Conservation (phyloP, 768 basidiomycete species). For the Amanita phalloides region DNA sequence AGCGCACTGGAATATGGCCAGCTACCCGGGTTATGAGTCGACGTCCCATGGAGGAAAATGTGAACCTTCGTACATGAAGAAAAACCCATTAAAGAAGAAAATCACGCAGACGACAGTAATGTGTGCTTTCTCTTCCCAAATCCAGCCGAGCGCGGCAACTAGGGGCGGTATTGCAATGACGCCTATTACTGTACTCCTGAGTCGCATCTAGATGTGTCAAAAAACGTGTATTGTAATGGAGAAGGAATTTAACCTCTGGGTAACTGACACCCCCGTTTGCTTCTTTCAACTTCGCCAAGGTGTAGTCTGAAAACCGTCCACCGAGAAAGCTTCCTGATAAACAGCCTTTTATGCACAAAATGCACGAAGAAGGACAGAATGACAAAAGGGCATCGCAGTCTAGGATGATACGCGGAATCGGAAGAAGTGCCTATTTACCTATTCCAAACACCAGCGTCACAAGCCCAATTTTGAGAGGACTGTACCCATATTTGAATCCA, state of each 20-base stretch:
- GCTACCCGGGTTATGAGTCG: background rate
- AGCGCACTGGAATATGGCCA: conserved; percentile 54
- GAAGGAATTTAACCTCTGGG: conserved; percentile 46
- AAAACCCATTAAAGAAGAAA: conserved; percentile 66
- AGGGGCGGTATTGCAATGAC: conserved; percentile 51
- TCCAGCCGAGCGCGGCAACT: conserved; percentile 69
- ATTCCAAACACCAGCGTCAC: conserved; percentile 67
- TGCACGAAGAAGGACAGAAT: background rate
- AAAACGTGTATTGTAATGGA: background rate
- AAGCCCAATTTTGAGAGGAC: conserved; percentile 62
- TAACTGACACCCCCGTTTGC: conserved; percentile 30
- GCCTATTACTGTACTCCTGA: conserved; percentile 49
- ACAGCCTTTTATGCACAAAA: conserved; percentile 16
- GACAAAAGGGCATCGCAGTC: background rate
- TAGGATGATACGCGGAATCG: background rate
- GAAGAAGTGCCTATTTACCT: conserved; percentile 26
- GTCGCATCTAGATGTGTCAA: conserved; percentile 49
- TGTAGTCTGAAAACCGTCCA: conserved; percentile 33
- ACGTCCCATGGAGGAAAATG: background rate
- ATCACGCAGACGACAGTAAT: conserved; percentile 61
- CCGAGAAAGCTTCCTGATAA: conserved; percentile 32
- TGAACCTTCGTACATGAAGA: conserved; percentile 46
- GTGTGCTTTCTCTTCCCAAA: conserved; percentile 48
- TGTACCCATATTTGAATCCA: conserved; percentile 48
- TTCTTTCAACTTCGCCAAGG: conserved; percentile 24